Evolutionary conservation across 106 monocot species (phyloP), one percentile per base, ranked within the genome.

Genomic region (Allium sativum): DNA sequence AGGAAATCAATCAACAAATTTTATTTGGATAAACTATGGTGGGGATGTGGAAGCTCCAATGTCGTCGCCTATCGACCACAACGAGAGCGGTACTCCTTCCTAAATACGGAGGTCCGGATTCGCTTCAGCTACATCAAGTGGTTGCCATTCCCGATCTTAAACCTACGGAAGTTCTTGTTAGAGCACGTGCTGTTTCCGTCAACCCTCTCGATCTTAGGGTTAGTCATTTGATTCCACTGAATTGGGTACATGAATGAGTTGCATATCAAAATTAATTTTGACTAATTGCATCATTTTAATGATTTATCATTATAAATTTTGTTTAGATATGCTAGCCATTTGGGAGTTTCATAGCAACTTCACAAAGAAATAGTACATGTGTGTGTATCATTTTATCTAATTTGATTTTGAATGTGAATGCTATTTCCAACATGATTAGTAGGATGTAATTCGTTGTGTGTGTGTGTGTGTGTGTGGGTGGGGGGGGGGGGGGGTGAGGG

Each of bases 51-150:
- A 17, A 52, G 51, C n/a, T 65, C 64, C 48, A 54, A 15, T 51
- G 58, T 20, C 58, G 68, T 19, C 40, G 58, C 21, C 31, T 78
- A 16, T 58, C 72, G 13, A 63, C 81, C 20, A 45, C 72, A 46
- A 42, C 62, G 53, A 76, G 91, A 17, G 96, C 96, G 0, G 84
- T 91, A 6, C 43, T 96, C 4, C 76, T 96, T 59, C 84, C 91
- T 55, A 87, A 91, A 17, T 91, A 87, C 73, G 96, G 96, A 8
- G 87, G 91, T 6, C 91, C 96, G 0, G 87, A 91, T 59, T 90
- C 77, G 15, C 82, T 96, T 47, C 84, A 96, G 75, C 18, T 96
- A 9, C 81, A 77, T 15, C 46, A 59, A 12, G 65, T 44, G 10
- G 81, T 96, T 56, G 16, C 21, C 18, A 79, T 96, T 48, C 91